Evolutionary conservation across 306 rosid species (phyloP), one percentile per base, ranked within the genome.

Genomic region (Malus fusca): DNA sequence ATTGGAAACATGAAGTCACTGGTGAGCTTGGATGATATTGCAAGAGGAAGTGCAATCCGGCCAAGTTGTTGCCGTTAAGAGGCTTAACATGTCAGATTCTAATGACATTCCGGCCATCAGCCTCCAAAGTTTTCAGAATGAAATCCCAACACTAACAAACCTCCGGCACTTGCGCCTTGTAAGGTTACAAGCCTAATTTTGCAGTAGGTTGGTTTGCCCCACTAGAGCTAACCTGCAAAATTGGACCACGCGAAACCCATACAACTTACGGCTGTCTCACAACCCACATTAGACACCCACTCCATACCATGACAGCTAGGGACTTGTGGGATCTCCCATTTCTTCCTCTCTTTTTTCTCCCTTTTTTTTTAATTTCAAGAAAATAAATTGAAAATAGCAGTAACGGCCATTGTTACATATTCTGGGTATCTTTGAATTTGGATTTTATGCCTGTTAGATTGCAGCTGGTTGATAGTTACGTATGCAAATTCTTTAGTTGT

Each of bases 1-100:
- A 85, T 91, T 64, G 91, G 88, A 65, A 88, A 89, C 71, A 71
- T 91, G 59, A 69, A 73, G 58, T 80, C 43, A 37, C 9, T 37
- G 43, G 43, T 37, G 43, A 37, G 43, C 43, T 37, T 37, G 0
- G 43, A 51, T 13, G 21, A 51, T 51, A 51, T 51, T 15, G 18
- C 17, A 51, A 51, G 19, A 14, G 19, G 56, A 14, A 14, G 0
- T 51, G 40, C 40, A 35, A 35, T 35, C 40, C 40, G 40, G 9
- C 9, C 40, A 4, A 51, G 12, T 40, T 40, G 44, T 40, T 40
- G 44, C 3, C 44, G 12, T 40, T 40, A 8, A 40, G 44, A 35
- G 44, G 44, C 44, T 40, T 40, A 40, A 40, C 44, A 40, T 40
- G 12, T 40, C 12, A 40, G 12, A 40, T 10, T 40, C 12, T 40